These are phyloP conservation scores for Penicillium sp. DNA, from an alignment of 2,329 filamentous ascomycete genomes.

Conservation along the genomic window DNA sequence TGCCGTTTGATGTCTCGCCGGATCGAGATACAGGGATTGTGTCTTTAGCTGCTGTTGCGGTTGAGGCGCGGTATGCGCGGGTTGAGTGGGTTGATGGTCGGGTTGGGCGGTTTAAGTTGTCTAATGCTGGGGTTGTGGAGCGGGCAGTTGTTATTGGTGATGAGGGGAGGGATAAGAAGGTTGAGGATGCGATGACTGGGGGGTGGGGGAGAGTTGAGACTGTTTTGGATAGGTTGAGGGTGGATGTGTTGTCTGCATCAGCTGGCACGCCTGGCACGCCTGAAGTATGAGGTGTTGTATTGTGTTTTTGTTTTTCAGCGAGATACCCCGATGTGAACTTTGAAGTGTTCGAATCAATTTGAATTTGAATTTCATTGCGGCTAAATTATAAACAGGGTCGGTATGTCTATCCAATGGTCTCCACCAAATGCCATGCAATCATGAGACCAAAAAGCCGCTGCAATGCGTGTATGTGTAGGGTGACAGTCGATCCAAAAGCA, in stretches of 20 bases:
- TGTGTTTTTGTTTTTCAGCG: not conserved
- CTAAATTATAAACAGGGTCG: not conserved
- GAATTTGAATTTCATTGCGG: not conserved
- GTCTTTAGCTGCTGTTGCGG: constrained; percentile 35
- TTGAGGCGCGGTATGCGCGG: constrained; percentile 45
- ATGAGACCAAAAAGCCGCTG: constrained; percentile 22
- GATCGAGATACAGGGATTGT: constrained; percentile 36
- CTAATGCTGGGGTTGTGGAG: constrained; percentile 42
- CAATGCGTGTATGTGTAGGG: constrained; percentile 23
- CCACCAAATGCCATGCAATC: constrained; percentile 31
- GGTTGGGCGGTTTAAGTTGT: constrained; percentile 46
- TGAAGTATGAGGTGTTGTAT: not conserved
- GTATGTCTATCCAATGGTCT: constrained; percentile 29
- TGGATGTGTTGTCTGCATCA: constrained; percentile 6
- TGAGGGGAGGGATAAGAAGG: constrained; percentile 38
- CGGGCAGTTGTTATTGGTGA: constrained; percentile 46
- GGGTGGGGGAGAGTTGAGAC: constrained; percentile 38
- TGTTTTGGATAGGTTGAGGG: constrained; percentile 33
- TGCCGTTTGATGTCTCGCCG: constrained; percentile 16
- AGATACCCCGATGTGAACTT: constrained; percentile 16
- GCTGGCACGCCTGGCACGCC: too few relatives aligned
- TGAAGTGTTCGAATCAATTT: not conserved
- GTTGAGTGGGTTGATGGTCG: constrained; percentile 47
- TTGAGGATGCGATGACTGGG: constrained; percentile 37
- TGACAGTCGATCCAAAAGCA: constrained; percentile 11